A percentile compares a stretch with the other conserved stretches of the same genome.
These are phyloP conservation scores for Eutrema yunnanense DNA, from an alignment of 345 rosid genomes.

Conservation along the genomic window DNA sequence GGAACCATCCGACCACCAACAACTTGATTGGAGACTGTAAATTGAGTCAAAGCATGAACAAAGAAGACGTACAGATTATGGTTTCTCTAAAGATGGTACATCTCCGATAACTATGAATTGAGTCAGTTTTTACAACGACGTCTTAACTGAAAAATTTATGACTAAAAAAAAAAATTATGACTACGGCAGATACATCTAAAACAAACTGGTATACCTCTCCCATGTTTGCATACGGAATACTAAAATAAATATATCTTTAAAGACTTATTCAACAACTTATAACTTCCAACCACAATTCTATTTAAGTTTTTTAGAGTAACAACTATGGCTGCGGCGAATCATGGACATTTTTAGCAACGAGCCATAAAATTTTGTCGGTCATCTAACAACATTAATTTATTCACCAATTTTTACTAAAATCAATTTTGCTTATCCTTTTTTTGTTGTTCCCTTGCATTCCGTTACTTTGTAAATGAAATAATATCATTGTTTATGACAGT, in stretches of 20 bases:
- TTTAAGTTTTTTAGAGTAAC: background rate
- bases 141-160: background rate
- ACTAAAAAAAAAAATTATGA: background rate
- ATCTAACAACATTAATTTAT: background rate
- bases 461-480: background rate
- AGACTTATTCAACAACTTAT: slow-evolving; percentile 4
- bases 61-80: background rate
- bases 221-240: slow-evolving; percentile 1
- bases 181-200: background rate
- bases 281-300: slow-evolving; percentile 23
- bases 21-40: too few species aligned
- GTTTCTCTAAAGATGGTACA: background rate
- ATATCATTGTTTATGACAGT: background rate
- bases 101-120: background rate
- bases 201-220: background rate
- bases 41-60: background rate
- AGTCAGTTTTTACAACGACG: background rate
- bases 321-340: background rate
- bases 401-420: background rate
- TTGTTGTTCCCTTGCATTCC: background rate
- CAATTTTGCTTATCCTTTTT: background rate
- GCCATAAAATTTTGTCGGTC: background rate
- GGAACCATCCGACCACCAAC: too few species aligned
- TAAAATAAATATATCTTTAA: background rate
- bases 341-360: slow-evolving; percentile 6